phyloP scores from a whole-genome alignment of 352 stramenopile species.

The Elongisporangium undulatum region DNA sequence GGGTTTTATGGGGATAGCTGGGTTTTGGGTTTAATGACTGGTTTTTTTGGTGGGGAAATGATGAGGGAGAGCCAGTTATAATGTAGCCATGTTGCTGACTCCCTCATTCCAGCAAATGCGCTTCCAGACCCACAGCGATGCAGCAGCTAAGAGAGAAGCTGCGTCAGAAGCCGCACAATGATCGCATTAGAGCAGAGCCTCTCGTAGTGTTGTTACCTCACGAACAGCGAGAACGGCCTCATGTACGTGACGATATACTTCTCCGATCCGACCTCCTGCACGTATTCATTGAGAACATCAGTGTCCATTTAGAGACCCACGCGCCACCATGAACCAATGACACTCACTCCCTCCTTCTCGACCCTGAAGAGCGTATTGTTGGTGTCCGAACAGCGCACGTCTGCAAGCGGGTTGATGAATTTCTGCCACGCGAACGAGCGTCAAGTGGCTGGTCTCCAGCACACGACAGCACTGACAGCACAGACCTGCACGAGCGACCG shows the following conservation, averaged over 20 bases:
- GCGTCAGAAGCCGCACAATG: neutral
- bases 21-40: neutral
- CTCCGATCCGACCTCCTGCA: slow-evolving; percentile 51
- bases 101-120: slow-evolving; percentile 47
- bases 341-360: slow-evolving; percentile 70
- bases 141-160: slow-evolving; percentile 42
- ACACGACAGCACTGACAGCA: neutral
- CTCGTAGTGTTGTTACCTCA: slow-evolving; percentile 35
- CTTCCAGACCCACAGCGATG: slow-evolving; percentile 63
- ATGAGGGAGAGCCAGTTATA: neutral
- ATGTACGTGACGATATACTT: slow-evolving; percentile 82
- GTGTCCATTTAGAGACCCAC: neutral
- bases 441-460: neutral
- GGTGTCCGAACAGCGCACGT: slow-evolving; percentile 59
- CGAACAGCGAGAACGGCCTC: slow-evolving; percentile 71
- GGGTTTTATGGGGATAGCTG: neutral
- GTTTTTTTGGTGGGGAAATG: neutral
- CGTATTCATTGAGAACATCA: neutral
- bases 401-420: slow-evolving; percentile 78
- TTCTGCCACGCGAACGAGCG: slow-evolving; percentile 30
- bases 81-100: neutral
- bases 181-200: neutral
- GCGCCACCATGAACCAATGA: neutral
- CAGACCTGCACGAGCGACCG: slow-evolving; percentile 44
- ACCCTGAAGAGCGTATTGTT: slow-evolving; percentile 75